Percentiles rank a stretch among this genome's conserved stretches.
phyloP scores from a whole-genome alignment of 305 asterid species.

The Salvia sclarea region DNA sequence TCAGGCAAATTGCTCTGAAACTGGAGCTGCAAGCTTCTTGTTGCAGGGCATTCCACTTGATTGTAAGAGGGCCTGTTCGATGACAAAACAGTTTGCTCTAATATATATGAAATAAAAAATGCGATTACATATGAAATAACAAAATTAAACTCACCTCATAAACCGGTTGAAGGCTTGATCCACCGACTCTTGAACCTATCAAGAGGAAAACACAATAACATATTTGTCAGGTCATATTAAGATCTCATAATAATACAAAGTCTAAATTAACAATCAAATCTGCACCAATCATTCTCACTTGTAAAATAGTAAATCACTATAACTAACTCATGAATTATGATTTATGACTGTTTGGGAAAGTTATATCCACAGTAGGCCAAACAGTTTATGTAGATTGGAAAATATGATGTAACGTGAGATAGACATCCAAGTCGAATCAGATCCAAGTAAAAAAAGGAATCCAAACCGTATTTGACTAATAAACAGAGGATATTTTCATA shows the following conservation, averaged over 20 bases:
- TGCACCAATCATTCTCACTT: not conserved
- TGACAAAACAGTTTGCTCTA: not conserved
- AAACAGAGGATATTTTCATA: not conserved
- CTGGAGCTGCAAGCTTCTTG: constrained; percentile 54
- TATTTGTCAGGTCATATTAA: constrained; percentile 3
- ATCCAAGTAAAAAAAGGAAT: not conserved
- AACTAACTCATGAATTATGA: not conserved
- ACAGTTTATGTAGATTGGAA: not conserved
- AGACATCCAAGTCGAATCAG: constrained; percentile 7
- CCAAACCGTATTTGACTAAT: not conserved
- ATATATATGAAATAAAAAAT: no score
- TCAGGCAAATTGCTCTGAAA: constrained; percentile 47
- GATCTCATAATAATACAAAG: constrained; percentile 1
- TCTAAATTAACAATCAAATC: not conserved
- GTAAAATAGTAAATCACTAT: not conserved
- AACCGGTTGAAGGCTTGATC: constrained; percentile 40
- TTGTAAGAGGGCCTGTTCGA: constrained; percentile 42
- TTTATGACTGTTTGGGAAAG: not conserved
- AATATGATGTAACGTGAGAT: not conserved
- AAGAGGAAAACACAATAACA: constrained; percentile 26
- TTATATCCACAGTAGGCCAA: not conserved
- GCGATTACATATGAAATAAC: not conserved
- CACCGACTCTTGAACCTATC: constrained; percentile 70
- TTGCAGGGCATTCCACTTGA: constrained; percentile 39
- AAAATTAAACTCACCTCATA: constrained; percentile 47